These are phyloP conservation scores for Oemleria cerasiformis DNA, from an alignment of 306 rosid species.

Conservation along the genomic window DNA sequence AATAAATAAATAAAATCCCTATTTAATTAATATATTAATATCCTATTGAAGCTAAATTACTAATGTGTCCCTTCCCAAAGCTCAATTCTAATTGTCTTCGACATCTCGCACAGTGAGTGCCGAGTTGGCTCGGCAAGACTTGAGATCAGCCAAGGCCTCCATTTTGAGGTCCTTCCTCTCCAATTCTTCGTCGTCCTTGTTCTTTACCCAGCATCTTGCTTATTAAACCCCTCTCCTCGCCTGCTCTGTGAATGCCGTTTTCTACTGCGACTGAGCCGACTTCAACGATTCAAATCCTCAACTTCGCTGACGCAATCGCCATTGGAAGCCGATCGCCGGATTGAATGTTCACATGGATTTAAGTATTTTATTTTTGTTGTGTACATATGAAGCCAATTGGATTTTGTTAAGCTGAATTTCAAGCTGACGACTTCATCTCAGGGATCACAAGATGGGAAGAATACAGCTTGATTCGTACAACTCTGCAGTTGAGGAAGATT, in stretches of 20 bases:
- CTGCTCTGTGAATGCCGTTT: constrained; percentile 44
- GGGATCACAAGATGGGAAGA: constrained; percentile 52
- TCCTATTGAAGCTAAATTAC: no score
- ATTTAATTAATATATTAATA: no score
- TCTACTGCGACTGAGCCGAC: constrained; percentile 38
- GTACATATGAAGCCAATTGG: background rate
- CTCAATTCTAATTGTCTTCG: constrained; percentile 35
- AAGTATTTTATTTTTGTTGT: no score
- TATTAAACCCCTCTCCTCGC: constrained; percentile 78
- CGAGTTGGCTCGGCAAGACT: constrained; percentile 80
- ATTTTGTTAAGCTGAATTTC: constrained; percentile 41
- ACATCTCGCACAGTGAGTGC: constrained; percentile 90
- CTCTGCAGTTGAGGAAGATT: constrained; percentile 34
- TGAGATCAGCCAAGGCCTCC: constrained; percentile 77
- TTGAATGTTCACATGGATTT: no score
- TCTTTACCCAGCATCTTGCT: constrained; percentile 85
- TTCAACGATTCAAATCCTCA: background rate
- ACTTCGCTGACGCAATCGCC: no score
- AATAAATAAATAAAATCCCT: no score
- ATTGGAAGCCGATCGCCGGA: no score
- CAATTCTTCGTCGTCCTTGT: constrained; percentile 90
- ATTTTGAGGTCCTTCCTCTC: constrained; percentile 86
- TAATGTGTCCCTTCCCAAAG: no score
- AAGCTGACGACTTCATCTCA: constrained; percentile 37
- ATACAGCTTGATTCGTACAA: constrained; percentile 37